Evolutionary conservation across 352 stramenopile species (phyloP), one percentile per base, ranked within the genome.

Genomic region (Globisporangium abappressorium): DNA sequence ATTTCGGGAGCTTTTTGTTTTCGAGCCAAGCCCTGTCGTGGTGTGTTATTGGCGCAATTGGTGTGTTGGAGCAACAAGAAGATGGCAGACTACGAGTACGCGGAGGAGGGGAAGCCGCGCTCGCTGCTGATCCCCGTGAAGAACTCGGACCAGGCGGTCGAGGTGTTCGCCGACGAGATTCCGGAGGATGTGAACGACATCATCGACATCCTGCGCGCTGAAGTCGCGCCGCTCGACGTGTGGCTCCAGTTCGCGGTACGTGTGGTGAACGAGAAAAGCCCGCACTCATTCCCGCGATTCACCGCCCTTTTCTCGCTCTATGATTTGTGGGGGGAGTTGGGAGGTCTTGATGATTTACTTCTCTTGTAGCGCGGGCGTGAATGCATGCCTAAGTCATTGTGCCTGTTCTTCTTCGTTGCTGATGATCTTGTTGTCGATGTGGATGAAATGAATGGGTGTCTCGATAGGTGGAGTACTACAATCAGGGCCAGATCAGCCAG

Each of bases 151-250:
- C 81, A 97, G 70, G 85, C 76, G n/a, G 89, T 97, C 54, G 89
- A 97, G 62, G 89, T 97, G 49, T 97, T 91, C 70, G 84, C 89
- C 24, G 89, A 97, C 63, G 91, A 97, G 70, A 81, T 97, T 18
- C 91, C 91, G 0, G 87, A 92, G 22, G 91, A 97, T 64, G 89
- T 95, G 9, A 96, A 95, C 73, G 90, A 97, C 68, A 95, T 97
- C 67, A 95, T 97, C 68, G 91, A 96, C 66, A 96, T 97, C 51
- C 70, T 97, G 58, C 87, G 91, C 62, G 91, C 91, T 3, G 91
- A 97, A 70, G 87, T 97, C 57, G 91, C 91, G 69, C 90, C 91
- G 65, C 79, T 97, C 56, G 81, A 97, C 68, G 90, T 97, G 30
- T 97, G 91, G 91, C 82, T 97, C 58, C 84, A 94, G 63, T 95